Percentiles rank a stretch among this genome's conserved stretches.
phyloP scores from a whole-genome alignment of 1,284 basidiomycete genomes.

The Ganoderma sinense region DNA sequence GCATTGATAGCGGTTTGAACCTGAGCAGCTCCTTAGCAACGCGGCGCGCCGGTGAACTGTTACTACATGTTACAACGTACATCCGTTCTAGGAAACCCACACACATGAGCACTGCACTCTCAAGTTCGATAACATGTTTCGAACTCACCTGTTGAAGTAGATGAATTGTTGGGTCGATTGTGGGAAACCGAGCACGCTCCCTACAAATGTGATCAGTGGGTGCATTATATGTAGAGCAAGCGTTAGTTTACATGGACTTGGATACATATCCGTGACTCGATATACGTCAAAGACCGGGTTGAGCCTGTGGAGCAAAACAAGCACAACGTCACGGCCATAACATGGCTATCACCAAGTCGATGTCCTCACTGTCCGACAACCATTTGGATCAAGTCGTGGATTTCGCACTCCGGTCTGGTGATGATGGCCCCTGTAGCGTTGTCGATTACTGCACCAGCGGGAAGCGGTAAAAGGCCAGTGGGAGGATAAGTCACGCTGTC shows the following conservation, averaged over 20 bases:
- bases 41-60: neutral
- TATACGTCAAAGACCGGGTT: constrained; percentile 64
- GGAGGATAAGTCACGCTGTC: constrained; percentile 50
- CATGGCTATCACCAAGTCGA: neutral
- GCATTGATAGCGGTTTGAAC: constrained; percentile 70
- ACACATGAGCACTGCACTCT: neutral
- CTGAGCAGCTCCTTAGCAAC: constrained; percentile 32
- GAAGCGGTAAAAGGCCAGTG: constrained; percentile 55
- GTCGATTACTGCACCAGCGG: constrained; percentile 44
- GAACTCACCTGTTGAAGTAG: constrained; percentile 43
- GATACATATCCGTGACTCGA: constrained; percentile 45
- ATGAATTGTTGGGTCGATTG: constrained; percentile 58
- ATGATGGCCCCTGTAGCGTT: constrained; percentile 33
- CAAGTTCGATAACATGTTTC: no score
- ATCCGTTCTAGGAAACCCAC: constrained; percentile 42
- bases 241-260: constrained; percentile 38
- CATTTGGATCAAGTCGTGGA: constrained; percentile 47
- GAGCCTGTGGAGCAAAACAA: constrained; percentile 40
- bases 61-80: constrained; percentile 38
- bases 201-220: constrained; percentile 40
- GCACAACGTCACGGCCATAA: neutral
- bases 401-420: constrained; percentile 45
- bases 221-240: neutral
- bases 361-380: constrained; percentile 47
- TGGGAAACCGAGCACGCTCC: constrained; percentile 65